Evolutionary conservation across 2,329 filamentous ascomycete species (phyloP), one percentile per base, ranked within the genome.

Genomic region (Cladobotryum mycophilum): DNA sequence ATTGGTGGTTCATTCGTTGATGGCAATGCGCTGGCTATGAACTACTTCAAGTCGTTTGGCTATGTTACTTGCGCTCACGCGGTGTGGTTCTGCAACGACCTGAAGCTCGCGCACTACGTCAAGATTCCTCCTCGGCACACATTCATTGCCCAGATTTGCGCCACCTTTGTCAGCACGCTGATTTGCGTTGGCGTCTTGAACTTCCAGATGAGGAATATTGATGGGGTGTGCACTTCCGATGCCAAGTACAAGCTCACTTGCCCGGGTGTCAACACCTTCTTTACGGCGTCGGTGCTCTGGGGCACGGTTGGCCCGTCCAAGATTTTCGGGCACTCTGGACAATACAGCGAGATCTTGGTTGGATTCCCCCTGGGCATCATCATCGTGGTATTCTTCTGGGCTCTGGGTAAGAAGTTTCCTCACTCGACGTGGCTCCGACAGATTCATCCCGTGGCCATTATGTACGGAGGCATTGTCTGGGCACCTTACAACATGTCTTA

Each of bases 51-150:
- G 66, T 73, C 71, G 0, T 77, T 75, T 54, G 73, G 74, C 41
- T 74, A 74, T 47, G 70, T 76, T 13, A 75, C 73, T 1, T 76
- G 73, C 47, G 72, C 74, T 0, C 74, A 78, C 54, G 74, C 76
- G n/a, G 66, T 79, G 18, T 69, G 69, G 60, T 79, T 79, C 60
- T 71, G 67, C 52, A 72, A 71, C 55, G 74, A 73, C 55, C 60
- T 74, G 35, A 76, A 76, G 61, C 70, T 76, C 13, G 74, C 73
- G 8, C 74, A 76, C 55, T 82, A 82, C 62, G 73, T 79, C 66
- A 82, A 82, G 67, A 80, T 84, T 15, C 79, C 81, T 5, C 81
- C 81, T 0, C 74, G 76, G 11, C 74, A 81, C 30, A 78, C 80
- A 3, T 84, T 84, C 56, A 65, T 70, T 18, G 79, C 79, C 1